Base-by-base conservation (phyloP, 306 rosid genomes). In the Inga oerstediana region DNA sequence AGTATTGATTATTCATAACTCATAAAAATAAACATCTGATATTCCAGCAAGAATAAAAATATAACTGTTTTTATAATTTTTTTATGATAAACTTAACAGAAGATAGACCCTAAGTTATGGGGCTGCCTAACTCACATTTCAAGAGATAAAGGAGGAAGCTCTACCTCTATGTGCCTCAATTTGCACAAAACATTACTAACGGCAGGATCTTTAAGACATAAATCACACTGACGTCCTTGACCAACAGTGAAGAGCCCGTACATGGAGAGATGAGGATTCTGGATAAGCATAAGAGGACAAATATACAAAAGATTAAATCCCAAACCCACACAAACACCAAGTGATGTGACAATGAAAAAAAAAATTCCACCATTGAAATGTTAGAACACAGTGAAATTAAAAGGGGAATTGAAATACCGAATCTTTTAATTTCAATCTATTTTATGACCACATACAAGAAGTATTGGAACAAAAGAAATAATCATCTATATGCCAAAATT, bases 151-250 rank as follows among this genome's bases (percentile, higher is more conserved):
- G 56, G 75, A 66, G 81, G 65, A 66, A 75, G 51, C 20, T 73
- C 76, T 91, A 94, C 99, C 99, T 97, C 93, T 72, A 86, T 86
- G 76, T 86, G 90, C 89, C 88, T 93, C 94, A 97, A 89, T 81
- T 84, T 91, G 91, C 99, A 97, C 88, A 97, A 80, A 65, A 83
- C 76, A 79, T 77, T 80, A 87, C 98, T 88, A 56, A 88, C 75
- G 70, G 89, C 78, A 58, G 90, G 87, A 80, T 97, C 99, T 81
- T 92, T 92, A 79, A 97, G 86, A 48, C 90, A 83, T 85, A 97
- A 88, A 90, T 91, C 88, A 88, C 99, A 94, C 13, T 86, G 93
- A 65, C 86, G 90, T 78, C 97, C 82, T 89, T 92, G 97, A 84
- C 99, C 99, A 72, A 92, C 97, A 11, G 92, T 89, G 91, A 88